phyloP scores from a whole-genome alignment of 495 filamentous ascomycete species.

The Chaetomidium leptoderma region DNA sequence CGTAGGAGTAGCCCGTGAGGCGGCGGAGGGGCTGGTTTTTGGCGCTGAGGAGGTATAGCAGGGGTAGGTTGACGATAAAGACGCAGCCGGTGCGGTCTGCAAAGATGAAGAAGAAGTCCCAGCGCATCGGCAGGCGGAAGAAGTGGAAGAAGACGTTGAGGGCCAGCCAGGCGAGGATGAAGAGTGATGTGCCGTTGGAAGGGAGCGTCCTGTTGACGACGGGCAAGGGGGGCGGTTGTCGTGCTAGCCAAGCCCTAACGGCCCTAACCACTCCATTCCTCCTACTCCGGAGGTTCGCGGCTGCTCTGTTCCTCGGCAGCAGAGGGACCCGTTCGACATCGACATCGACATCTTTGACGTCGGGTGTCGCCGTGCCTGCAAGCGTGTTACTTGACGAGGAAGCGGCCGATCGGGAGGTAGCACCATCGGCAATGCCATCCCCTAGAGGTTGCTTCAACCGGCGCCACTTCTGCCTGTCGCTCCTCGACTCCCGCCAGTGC shows the following conservation, averaged over 20 bases:
- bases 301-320: not conserved
- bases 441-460: not conserved
- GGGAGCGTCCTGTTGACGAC: conserved; percentile 52
- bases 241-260: conserved; percentile 38
- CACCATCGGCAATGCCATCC: not conserved
- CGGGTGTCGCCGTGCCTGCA: conserved; percentile 9
- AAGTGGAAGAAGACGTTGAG: conserved; percentile 55
- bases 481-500: conserved; percentile 26
- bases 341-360: conserved; percentile 13
- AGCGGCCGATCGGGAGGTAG: not conserved
- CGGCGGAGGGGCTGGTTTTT: conserved; percentile 59
- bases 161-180: conserved; percentile 45
- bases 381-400: conserved; percentile 22
- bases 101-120: conserved; percentile 49
- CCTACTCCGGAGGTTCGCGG: not conserved
- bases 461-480: conserved; percentile 23
- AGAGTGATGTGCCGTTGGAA: conserved; percentile 49
- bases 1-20: conserved; percentile 59
- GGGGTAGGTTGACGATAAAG: conserved; percentile 51
- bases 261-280: not conserved
- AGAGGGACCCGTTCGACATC: conserved; percentile 25
- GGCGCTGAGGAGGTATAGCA: conserved; percentile 57
- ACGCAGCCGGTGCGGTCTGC: conserved; percentile 55
- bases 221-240: conserved; percentile 53
- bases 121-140: conserved; percentile 43